Evolutionary conservation across 2,329 filamentous ascomycete species (phyloP), one percentile per base, ranked within the genome.

Genomic region (Pseudogymnoascus sp.): DNA sequence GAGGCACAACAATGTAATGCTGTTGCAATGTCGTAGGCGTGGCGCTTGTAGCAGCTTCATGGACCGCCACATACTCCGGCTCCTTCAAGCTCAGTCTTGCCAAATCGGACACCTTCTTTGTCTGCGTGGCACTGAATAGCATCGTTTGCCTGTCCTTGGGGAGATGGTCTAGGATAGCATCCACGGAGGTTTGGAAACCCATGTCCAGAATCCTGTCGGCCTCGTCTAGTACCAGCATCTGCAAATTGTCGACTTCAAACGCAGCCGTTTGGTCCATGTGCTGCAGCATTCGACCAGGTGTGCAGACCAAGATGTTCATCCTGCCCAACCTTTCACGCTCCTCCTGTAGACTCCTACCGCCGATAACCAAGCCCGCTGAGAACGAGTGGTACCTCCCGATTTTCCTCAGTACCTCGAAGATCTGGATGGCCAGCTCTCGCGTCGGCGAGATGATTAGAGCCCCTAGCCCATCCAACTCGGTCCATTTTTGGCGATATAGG

Each of bases 221-320:
- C 75, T 99, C 95, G 71, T 99, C 95, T 64, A 99, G 80, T 0
- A 99, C 93, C 61, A 99, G 79, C 74, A 99, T 90, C 77, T 96
- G 91, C 67, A 99, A 75, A 73, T 96, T 95, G 73, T 95, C 89
- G 67, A 93, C 89, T 68, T 93, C 91, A 72, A 99, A 89, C 16
- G 88, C 86, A 0, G 91, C 90, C 0, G 93, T 97, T 78, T 97
- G 93, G 71, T 96, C 93, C 71, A 99, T 80, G 75, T 99, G 95
- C 76, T 99, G 95, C 69, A 97, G 78, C 83, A 99, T 96, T 37
- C 95, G 86, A 1, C 95, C 95, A 0, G 95, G 95, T 1, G 95
- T 99, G 72, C 93, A 96, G 8, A 99, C 91, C 26, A 99, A 78
- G 59, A 99, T 97, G 73, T 97, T 99, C 93, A 99, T 97, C 67